These are phyloP conservation scores for Allium fistulosum DNA, from an alignment of 106 monocot species.

Conservation along the genomic window DNA sequence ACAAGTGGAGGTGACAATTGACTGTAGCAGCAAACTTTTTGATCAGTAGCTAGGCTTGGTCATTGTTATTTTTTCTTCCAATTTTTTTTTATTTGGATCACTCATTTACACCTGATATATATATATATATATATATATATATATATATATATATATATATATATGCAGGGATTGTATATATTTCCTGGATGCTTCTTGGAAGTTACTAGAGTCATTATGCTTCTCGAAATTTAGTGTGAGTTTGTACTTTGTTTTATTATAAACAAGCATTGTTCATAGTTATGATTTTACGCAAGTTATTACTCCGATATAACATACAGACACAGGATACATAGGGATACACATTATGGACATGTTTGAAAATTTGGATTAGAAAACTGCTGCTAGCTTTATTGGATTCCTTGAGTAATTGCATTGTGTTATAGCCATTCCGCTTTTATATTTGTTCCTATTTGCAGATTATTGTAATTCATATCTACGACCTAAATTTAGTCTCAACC, in stretches of 20 bases:
- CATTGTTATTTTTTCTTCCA: neutral
- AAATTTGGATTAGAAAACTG: constrained; percentile 1
- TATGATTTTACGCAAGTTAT: too few relatives aligned
- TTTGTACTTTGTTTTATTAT: neutral
- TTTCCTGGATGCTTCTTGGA: constrained; percentile 71
- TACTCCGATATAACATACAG: too few relatives aligned
- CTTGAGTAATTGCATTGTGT: too few relatives aligned
- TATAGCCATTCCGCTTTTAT: too few relatives aligned
- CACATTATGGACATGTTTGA: too few relatives aligned
- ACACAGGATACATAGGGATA: too few relatives aligned
- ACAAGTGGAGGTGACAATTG: too few relatives aligned
- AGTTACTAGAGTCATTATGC: constrained; percentile 38
- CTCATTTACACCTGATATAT: neutral
- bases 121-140: too few relatives aligned
- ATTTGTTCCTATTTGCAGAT: neutral
- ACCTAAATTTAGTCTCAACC: neutral
- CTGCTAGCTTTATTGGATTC: too few relatives aligned
- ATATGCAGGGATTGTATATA: constrained; percentile 48
- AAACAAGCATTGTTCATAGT: neutral
- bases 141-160: too few relatives aligned
- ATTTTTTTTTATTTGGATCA: neutral
- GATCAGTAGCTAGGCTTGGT: neutral
- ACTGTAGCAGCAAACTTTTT: too few relatives aligned
- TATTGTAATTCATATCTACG: neutral
- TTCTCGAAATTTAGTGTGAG: constrained; percentile 46